Evolutionary conservation across 139 green algal species (phyloP), one percentile per base, ranked within the genome.

Genomic region (Chlorella sp.): DNA sequence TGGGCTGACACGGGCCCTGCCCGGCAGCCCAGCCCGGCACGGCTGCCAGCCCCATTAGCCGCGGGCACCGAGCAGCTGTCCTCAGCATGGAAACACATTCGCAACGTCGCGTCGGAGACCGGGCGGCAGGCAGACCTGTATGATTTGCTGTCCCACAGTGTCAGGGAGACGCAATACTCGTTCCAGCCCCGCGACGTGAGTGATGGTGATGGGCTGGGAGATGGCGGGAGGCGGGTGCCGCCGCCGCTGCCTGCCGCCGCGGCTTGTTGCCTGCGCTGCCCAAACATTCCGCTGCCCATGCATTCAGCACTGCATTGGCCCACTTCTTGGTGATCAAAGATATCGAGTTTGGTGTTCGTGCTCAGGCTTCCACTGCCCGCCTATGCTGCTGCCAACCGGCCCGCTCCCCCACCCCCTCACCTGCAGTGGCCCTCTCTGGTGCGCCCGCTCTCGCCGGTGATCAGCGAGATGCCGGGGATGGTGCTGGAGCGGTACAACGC

Each of bases 401-500:
- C 24, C 2, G 12, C 37, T n/a, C 30, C 11, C 36, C 76, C 42
- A 11, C 16, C 53, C 32, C n/a, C 3, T 32, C 53, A 22, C 15
- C 21, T 94, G 92, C 95, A 98, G 96, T 98, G 96, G 96, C 96
- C 96, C 2, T 89, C 94, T 5, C 87, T 97, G 60, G 91, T 97
- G 36, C 91, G 93, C 4, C 90, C 95, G 32, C 85, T 96, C 18
- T 95, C 95, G 0, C 92, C 95, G 0, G 88, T 94, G 5, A 83
- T 97, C 28, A 89, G 90, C 5, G 94, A 97, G 83, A 94, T 98
- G 89, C 96, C 96, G 24, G 87, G 89, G 22, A 95, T 96, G 93
- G 96, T 98, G 40, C 92, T 96, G 86, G 96, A 99, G 37, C 96
- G 97, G 48, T 97, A 98, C 91, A 91, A 92, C 9, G 89, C 93